Percentiles rank a stretch among this genome's conserved stretches.
These are phyloP conservation scores for Musa balbisiana DNA, from an alignment of 202 grass and related monocot species.

Conservation along the genomic window DNA sequence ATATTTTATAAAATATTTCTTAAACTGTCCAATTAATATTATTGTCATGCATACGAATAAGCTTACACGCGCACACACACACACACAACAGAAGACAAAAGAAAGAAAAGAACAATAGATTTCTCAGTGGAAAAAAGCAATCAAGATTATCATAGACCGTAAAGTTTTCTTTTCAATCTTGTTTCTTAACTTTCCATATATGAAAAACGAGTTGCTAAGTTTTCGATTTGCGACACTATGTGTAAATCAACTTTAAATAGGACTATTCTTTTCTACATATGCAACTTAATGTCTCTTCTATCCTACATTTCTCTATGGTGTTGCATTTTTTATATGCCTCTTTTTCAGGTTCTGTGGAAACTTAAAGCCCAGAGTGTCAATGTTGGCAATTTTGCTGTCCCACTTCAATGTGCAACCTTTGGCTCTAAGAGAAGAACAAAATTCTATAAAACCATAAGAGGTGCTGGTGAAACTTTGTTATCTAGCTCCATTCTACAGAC, in stretches of 20 bases:
- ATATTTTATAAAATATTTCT: neutral
- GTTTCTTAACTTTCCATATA: neutral
- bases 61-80: no score
- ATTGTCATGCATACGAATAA: neutral
- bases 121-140: neutral
- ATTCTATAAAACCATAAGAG: neutral
- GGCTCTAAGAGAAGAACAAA: conserved; percentile 24
- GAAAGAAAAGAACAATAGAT: neutral
- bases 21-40: no score
- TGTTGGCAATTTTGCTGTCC: neutral
- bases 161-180: neutral
- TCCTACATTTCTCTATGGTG: neutral
- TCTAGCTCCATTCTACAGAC: conserved; percentile 12
- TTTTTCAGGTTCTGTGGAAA: conserved; percentile 7
- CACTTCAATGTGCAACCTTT: conserved; percentile 15
- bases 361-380: conserved; percentile 4
- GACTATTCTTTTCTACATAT: neutral
- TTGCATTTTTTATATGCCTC: neutral
- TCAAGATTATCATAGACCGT: no score
- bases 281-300: neutral
- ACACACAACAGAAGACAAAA: neutral
- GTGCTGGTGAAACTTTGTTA: conserved; percentile 17
- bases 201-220: neutral
- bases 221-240: neutral
- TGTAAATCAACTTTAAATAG: neutral